Conservation (phyloP, 495 filamentous ascomycete genomes). For the Tuber indicum region DNA sequence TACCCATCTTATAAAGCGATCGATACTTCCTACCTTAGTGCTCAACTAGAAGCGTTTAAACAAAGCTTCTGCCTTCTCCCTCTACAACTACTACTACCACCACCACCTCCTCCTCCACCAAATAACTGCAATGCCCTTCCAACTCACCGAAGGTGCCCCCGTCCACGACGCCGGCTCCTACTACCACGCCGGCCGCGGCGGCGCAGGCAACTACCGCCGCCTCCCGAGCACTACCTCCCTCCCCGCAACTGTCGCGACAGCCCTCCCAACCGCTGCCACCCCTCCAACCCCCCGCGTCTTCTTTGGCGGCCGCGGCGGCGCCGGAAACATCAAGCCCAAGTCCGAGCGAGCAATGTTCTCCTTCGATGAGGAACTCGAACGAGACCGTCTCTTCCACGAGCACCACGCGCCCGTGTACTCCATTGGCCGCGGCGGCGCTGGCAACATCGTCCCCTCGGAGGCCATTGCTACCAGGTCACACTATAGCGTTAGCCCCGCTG, state of each 20-base stretch:
- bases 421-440: constrained; percentile 82
- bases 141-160: constrained; percentile 39
- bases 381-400: constrained; percentile 53
- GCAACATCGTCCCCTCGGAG: constrained; percentile 58
- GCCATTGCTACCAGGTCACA: constrained; percentile 6
- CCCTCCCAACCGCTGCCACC: constrained; percentile 37
- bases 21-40: constrained; percentile 11
- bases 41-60: constrained; percentile 4
- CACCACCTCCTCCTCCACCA: constrained; percentile 7
- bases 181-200: constrained; percentile 72
- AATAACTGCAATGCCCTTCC: constrained; percentile 38
- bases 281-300: constrained; percentile 47
- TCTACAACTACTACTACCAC: background rate
- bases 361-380: constrained; percentile 85
- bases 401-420: constrained; percentile 62
- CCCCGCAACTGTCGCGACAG: constrained; percentile 32
- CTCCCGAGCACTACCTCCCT: constrained; percentile 55
- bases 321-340: constrained; percentile 72
- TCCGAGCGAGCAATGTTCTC: constrained; percentile 65
- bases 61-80: constrained; percentile 2
- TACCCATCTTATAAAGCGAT: constrained; percentile 4
- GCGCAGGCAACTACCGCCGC: constrained; percentile 78
- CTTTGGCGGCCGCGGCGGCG: constrained; percentile 79
- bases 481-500: background rate
- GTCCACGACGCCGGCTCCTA: constrained; percentile 27